These are phyloP conservation scores for Hypomyces perniciosus DNA, from an alignment of 2,329 filamentous ascomycete genomes.

Conservation along the genomic window DNA sequence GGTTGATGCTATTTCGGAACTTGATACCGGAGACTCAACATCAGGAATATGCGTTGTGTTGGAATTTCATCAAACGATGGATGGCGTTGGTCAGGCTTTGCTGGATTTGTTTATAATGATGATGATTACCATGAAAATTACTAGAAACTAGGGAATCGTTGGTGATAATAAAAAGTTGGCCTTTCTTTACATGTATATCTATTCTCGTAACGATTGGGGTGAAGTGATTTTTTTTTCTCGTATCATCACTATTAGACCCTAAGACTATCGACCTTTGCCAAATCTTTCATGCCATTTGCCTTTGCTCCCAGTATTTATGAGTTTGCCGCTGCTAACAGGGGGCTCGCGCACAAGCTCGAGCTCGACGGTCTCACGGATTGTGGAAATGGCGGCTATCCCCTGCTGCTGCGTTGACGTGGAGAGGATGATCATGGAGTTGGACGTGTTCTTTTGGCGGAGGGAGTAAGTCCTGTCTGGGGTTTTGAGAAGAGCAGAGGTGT, in stretches of 20 bases:
- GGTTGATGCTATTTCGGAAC: no score
- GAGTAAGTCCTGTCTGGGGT: constrained; percentile 48
- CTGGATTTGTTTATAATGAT: no score
- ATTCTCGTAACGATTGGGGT: no score
- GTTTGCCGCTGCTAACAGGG: constrained; percentile 23
- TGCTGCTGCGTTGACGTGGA: constrained; percentile 22
- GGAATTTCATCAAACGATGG: no score
- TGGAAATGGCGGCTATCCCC: constrained; percentile 45
- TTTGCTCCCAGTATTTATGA: constrained; percentile 28
- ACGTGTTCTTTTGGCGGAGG: constrained; percentile 61
- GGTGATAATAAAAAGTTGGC: no score
- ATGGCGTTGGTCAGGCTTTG: no score
- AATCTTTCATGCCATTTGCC: constrained; percentile 59
- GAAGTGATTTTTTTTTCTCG: no score
- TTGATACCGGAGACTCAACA: no score
- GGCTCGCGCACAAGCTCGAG: constrained; percentile 40
- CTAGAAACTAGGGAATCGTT: no score
- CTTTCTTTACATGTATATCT: no score
- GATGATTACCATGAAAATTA: no score
- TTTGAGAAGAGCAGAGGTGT: constrained; percentile 45
- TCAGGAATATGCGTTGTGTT: no score
- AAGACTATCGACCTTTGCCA: constrained; percentile 34
- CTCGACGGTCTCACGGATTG: constrained; percentile 58
- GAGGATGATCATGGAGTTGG: constrained; percentile 58
- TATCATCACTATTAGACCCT: background rate